phyloP scores from a whole-genome alignment of 306 rosid genomes.

The Pyrus bretschneideri region DNA sequence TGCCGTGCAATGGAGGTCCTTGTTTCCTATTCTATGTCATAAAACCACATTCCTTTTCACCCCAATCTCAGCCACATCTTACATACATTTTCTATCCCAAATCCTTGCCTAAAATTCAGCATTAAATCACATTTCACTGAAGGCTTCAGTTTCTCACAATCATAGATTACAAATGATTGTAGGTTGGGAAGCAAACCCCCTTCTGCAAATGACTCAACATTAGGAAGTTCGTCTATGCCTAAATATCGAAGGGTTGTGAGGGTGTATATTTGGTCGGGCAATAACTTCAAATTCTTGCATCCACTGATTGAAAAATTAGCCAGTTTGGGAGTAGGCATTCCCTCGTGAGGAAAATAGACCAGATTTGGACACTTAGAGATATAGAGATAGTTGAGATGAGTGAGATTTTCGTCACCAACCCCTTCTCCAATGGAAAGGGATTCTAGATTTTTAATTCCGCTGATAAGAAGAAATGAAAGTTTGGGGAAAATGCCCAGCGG shows the following conservation, averaged over 20 bases:
- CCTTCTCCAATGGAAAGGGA: neutral
- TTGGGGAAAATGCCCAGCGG: neutral
- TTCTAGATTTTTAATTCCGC: neutral
- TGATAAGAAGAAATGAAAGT: neutral
- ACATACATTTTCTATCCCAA: too few species aligned
- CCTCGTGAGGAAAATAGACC: constrained; percentile 20
- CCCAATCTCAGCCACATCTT: too few species aligned
- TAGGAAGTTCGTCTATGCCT: accelerated
- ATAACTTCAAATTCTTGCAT: neutral
- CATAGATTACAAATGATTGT: neutral
- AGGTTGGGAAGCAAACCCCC: neutral
- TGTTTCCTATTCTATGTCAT: too few species aligned
- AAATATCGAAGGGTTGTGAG: neutral
- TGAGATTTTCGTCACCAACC: neutral
- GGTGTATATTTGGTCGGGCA: neutral
- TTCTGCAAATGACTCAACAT: neutral
- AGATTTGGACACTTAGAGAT: neutral
- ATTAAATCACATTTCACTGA: too few species aligned
- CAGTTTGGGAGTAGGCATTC: constrained; percentile 21
- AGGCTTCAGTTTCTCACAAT: neutral
- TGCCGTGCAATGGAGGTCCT: too few species aligned
- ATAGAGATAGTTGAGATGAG: accelerated
- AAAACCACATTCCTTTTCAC: too few species aligned
- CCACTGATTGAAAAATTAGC: accelerated
- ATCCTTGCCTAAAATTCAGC: too few species aligned